Base-by-base conservation (phyloP, 139 green algal genomes). In the Deuterostichococcus epilithicus region DNA sequence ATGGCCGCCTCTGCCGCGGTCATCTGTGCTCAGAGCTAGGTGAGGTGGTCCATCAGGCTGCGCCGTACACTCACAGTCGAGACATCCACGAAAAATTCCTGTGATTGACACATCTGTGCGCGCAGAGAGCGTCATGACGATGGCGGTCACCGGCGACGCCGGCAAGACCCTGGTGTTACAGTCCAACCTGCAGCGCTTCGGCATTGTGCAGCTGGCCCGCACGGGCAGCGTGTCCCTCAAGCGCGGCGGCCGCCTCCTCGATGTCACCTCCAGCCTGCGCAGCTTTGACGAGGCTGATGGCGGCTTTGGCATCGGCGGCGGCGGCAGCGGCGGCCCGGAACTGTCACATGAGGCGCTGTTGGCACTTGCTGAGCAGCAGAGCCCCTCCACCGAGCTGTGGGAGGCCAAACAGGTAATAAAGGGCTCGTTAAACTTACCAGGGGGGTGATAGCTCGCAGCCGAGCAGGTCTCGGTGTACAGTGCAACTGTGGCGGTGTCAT, bases 171-270 rank as follows among this genome's bases (percentile, higher is more conserved):
- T 78, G 36, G 91, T 92, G 1, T 76, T 95, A 70, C 76, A 93
- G 42, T 83, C 85, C n/a, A 80, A 84, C 37, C 80, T 97, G 84
- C n/a, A 59, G 35, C 93, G 90, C 84, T 97, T 94, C 80, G 91
- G 90, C 35, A 87, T 97, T 25, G 72, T 87, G 66, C 86, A 99
- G 87, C 69, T 99, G 20, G 90, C 91, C 25, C 84, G 95, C n/a
- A 99, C 95, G 1, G 95, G 95, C 58, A 93, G 89, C 76, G 94
- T 98, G 78, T 87, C 86, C 30, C 85, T 98, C 42, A 93, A 93
- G 80, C 85, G 93, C 13, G 92, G 93, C 0, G 90, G 90, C 71
- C 63, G 82, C 23, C 83, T 92, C 76, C 80, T 93, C 76, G 81
- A 91, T 70, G 52, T 63, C 18, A 63, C 52, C 18, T 63, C 52